phyloP scores from a whole-genome alignment of 495 filamentous ascomycete species.

The Podospora pseudoanserina region DNA sequence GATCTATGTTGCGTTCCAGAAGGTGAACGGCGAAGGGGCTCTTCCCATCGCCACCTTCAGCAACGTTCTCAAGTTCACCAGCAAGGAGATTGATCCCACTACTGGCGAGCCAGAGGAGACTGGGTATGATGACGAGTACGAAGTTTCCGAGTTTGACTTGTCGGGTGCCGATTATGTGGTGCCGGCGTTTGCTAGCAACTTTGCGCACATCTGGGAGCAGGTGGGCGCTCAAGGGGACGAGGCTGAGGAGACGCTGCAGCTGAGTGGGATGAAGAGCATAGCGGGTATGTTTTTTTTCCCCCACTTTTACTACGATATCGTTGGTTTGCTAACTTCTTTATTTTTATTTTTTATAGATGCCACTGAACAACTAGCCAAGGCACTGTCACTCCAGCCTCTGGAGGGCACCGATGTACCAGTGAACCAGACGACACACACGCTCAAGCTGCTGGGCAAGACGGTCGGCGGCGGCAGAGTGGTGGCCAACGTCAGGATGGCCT shows the following conservation, averaged over 20 bases:
- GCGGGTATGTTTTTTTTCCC: constrained; percentile 59
- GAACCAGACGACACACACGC: constrained; percentile 82
- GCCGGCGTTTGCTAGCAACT: constrained; percentile 89
- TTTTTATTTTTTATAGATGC: constrained; percentile 62
- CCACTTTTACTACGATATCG: not conserved
- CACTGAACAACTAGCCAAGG: constrained; percentile 81
- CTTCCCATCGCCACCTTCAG: constrained; percentile 78
- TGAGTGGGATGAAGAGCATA: constrained; percentile 87
- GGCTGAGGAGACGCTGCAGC: constrained; percentile 84
- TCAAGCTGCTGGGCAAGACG: constrained; percentile 96
- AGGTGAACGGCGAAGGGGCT: constrained; percentile 63
- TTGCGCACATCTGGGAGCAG: constrained; percentile 96
- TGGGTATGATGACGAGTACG: constrained; percentile 96
- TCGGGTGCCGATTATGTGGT: constrained; percentile 89
- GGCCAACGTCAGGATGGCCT: constrained; percentile 87
- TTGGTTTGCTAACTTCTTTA: constrained; percentile 35
- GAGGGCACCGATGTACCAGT: constrained; percentile 89
- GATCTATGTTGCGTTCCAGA: constrained; percentile 93
- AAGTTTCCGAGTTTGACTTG: constrained; percentile 91
- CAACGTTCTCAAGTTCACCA: constrained; percentile 93
- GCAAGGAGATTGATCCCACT: constrained; percentile 95
- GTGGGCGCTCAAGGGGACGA: constrained; percentile 84
- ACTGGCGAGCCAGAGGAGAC: constrained; percentile 86
- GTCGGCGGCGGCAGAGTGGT: constrained; percentile 87
- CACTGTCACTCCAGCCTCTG: constrained; percentile 86